These are phyloP conservation scores for Taiwanofungus camphoratus DNA, from an alignment of 1,284 basidiomycete genomes.

Conservation along the genomic window DNA sequence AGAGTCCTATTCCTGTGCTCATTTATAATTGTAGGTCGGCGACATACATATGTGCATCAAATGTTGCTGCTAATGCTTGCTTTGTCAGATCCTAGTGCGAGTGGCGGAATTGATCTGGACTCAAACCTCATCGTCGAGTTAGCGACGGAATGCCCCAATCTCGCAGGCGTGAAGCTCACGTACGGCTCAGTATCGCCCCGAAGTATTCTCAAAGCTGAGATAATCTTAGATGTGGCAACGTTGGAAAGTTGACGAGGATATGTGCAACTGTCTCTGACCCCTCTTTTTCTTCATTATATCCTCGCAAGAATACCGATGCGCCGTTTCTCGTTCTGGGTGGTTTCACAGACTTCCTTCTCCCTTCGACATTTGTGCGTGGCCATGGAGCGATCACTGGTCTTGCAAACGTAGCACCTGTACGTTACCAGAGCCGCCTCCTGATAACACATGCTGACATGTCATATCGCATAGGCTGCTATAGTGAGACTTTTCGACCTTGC, in stretches of 20 bases:
- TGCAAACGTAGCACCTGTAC: constrained; percentile 71
- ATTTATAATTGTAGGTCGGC: constrained; percentile 79
- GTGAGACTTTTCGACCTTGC: constrained; percentile 61
- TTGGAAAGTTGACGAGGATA: constrained; percentile 84
- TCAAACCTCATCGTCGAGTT: constrained; percentile 79
- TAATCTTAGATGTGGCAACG: constrained; percentile 67
- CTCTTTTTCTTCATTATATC: constrained; percentile 49
- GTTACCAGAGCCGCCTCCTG: constrained; percentile 25
- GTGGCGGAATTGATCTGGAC: constrained; percentile 78
- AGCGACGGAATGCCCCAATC: constrained; percentile 62
- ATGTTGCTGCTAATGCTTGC: constrained; percentile 2
- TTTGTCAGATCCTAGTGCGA: constrained; percentile 65
- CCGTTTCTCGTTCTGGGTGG: constrained; percentile 66
- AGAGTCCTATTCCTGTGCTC: constrained; percentile 81
- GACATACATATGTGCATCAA: neutral
- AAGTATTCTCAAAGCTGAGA: neutral
- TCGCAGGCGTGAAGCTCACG: constrained; percentile 83
- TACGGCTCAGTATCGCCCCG: constrained; percentile 33
- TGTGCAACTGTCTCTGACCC: constrained; percentile 56
- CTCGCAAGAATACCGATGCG: constrained; percentile 55
- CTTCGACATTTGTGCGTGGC: constrained; percentile 61
- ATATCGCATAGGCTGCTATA: constrained; percentile 44
- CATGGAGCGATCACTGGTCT: constrained; percentile 83
- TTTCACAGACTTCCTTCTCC: constrained; percentile 72
- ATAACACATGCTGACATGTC: constrained; percentile 7